Evolutionary conservation across 345 rosid species (phyloP).

Genomic region (Psidium friedrichsthalianum): DNA sequence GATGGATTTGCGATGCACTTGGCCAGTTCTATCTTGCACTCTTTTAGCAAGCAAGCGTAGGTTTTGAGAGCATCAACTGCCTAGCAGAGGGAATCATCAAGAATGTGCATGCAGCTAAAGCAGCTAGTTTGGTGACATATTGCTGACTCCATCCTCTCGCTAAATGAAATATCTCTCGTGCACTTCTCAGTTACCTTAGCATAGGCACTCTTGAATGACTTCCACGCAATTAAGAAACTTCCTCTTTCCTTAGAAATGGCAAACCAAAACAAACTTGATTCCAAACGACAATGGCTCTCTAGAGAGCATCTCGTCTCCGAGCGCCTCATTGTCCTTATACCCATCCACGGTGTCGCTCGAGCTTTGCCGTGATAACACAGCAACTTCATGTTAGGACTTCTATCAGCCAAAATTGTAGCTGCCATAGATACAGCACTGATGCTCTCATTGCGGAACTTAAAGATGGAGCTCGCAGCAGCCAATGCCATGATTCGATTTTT

Average conservation of each 20-base stretch:
- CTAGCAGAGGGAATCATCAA: conserved; percentile 76
- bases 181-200: conserved; percentile 26
- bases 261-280: background rate
- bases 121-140: conserved; percentile 30
- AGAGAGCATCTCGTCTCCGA: background rate
- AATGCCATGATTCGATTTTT: conserved; percentile 43
- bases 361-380: background rate
- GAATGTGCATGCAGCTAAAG: conserved; percentile 46
- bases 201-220: conserved; percentile 1
- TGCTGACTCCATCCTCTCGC: conserved; percentile 30
- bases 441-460: conserved; percentile 27
- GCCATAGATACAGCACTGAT: conserved; percentile 16
- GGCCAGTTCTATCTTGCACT: conserved; percentile 70
- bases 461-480: conserved; percentile 26
- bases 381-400: conserved; percentile 17
- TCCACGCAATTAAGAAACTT: conserved; percentile 12
- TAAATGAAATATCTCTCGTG: conserved; percentile 11
- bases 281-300: background rate
- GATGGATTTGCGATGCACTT: conserved; percentile 81
- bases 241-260: conserved; percentile 12
- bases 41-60: conserved; percentile 34
- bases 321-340: background rate
- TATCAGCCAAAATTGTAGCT: conserved; percentile 11
- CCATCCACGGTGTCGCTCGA: background rate
- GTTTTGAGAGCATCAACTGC: conserved; percentile 95